Evolutionary conservation across 805 yeast species (phyloP), one percentile per base, ranked within the genome.

Genomic region (Sugiyamaella chiloensis): DNA sequence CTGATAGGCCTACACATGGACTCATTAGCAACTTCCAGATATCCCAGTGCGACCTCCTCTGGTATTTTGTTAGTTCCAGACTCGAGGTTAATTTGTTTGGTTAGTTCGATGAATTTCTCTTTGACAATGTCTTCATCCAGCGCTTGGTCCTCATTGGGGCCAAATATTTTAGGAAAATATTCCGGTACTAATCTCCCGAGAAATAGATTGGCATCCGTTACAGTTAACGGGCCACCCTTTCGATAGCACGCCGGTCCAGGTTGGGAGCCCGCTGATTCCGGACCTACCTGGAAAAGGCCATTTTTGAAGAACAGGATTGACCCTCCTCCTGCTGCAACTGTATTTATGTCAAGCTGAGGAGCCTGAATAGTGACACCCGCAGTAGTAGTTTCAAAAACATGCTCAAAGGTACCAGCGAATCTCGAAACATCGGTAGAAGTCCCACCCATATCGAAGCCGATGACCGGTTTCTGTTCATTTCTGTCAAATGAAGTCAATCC

Each of bases 381-480:
- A 9, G 87, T 83, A 1, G 82, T 76, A 2, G 88, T 83, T 62
- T 87, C 95, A 60, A 85, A 85, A n/a, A 84, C 83, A 60, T 84
- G 90, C 51, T 84, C 89, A 27, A 79, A 74, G 42, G 75, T 73
- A 2, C 90, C 90, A 42, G 71, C 75, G 59, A 69, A 86, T 53
- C 95, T 71, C 2, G 87, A 80, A 2, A 85, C 89, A 66, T 87
- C 95, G 1, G 95, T 86, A 1, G 90, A 83, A 1, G 95, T 86
- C 41, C 95, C 95, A 44, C 95, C 95, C 89, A 86, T 85, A 64
- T 86, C 95, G 56, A 86, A 84, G 0, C 93, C 93, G 50, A 86
- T 76, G 40, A 84, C 70, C 0, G 95, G 89, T 52, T 79, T 73
- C 16, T 14, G 14, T 42, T 69, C 71, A 61, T 73, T 87, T 53